Conservation (phyloP, 371 early-diverging fungal species). For the Mucor ambiguus region DNA sequence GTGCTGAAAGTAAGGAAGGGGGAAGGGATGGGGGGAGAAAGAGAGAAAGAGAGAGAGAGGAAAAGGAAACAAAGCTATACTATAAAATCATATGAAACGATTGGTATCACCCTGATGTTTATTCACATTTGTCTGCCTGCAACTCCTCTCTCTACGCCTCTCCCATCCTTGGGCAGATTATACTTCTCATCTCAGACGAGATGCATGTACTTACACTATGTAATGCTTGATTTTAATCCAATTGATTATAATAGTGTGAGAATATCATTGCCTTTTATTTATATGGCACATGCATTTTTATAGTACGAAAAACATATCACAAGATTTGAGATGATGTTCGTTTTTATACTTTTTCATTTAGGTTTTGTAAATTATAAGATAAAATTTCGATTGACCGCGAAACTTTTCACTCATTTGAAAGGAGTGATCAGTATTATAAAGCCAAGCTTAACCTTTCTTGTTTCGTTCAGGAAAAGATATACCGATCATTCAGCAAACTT, state of each 20-base stretch:
- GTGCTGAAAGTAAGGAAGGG: conserved; percentile 4
- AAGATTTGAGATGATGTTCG: background rate
- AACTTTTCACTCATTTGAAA: conserved; percentile 16
- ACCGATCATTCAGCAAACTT: conserved; percentile 34
- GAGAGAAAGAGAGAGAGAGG: conserved; percentile 5
- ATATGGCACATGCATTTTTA: background rate
- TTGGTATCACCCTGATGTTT: conserved; percentile 4
- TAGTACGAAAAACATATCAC: conserved; percentile 1
- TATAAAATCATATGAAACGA: background rate
- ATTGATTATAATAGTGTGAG: background rate
- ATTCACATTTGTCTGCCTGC: background rate
- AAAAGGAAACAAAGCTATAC: background rate
- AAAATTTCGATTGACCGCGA: conserved; percentile 31
- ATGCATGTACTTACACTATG: background rate
- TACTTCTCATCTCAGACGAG: background rate
- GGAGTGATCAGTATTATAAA: conserved; percentile 23
- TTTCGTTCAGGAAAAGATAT: conserved; percentile 37
- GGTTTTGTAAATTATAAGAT: background rate
- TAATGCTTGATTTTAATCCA: background rate
- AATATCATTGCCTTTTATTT: background rate
- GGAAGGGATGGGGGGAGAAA: conserved; percentile 6
- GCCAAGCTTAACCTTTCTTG: conserved; percentile 23
- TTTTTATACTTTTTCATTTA: conserved; percentile 8
- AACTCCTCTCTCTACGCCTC: background rate
- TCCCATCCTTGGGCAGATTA: background rate